Evolutionary conservation across 1,284 basidiomycete species (phyloP).

Genomic region (Melampsora americana): DNA sequence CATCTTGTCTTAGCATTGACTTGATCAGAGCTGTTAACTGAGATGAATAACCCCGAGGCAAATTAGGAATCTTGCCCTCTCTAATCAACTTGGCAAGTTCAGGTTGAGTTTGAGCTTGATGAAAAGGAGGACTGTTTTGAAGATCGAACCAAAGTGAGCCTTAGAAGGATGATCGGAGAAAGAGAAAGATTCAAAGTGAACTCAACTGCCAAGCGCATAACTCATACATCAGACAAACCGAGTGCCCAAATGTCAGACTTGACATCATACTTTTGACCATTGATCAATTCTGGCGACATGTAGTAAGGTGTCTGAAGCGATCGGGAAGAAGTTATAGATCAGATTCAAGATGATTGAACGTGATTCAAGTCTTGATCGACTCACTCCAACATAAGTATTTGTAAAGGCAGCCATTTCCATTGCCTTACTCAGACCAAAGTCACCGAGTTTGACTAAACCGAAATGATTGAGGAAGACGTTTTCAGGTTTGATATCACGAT

Average conservation of each 20-base stretch:
- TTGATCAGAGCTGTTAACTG: slow-evolving; percentile 71
- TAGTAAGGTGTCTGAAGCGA: slow-evolving; percentile 81
- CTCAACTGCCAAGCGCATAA: slow-evolving; percentile 74
- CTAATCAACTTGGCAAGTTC: slow-evolving; percentile 78
- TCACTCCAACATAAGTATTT: slow-evolving; percentile 89
- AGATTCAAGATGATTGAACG: background rate
- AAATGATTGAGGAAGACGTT: slow-evolving; percentile 84
- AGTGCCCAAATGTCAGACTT: slow-evolving; percentile 98
- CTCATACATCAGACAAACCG: slow-evolving; percentile 91
- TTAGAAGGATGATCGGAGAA: background rate
- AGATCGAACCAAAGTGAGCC: background rate
- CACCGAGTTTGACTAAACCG: slow-evolving; percentile 82
- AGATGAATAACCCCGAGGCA: slow-evolving; percentile 76
- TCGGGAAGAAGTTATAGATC: slow-evolving; percentile 13
- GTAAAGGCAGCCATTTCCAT: slow-evolving; percentile 81
- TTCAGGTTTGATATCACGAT: slow-evolving; percentile 93
- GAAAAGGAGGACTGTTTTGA: slow-evolving; percentile 67
- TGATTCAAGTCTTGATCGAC: slow-evolving; percentile 52
- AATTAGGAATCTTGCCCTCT: slow-evolving; percentile 77
- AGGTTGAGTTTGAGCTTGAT: slow-evolving; percentile 80
- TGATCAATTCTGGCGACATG: slow-evolving; percentile 96
- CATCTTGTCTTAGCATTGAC: slow-evolving; percentile 79
- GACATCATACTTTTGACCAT: slow-evolving; percentile 91
- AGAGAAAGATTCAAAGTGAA: background rate
- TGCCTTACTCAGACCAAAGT: slow-evolving; percentile 92